A percentile compares a stretch with the other conserved stretches of the same genome.
phyloP scores from a whole-genome alignment of 2,329 filamentous ascomycete species.

The Chrysoporthe deuterocubensis region DNA sequence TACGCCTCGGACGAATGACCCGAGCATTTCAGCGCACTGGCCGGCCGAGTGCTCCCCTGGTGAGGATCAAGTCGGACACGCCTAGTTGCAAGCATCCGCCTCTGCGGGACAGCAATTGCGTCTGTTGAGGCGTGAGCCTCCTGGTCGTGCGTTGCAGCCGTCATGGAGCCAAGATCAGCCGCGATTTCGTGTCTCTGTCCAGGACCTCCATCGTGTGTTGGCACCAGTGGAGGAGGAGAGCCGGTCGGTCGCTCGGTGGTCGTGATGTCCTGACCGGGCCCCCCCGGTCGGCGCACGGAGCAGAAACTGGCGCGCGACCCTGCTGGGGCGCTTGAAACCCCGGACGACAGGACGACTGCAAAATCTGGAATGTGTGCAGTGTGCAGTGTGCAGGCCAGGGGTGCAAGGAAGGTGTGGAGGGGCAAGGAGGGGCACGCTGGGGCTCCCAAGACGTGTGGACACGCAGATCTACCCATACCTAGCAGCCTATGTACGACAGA shows the following conservation, averaged over 20 bases:
- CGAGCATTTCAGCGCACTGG: background rate
- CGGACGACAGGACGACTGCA: slow-evolving; percentile 22
- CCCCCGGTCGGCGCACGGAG: slow-evolving; percentile 25
- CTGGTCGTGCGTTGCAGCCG: background rate
- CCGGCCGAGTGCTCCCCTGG: background rate
- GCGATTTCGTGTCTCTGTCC: slow-evolving; percentile 7
- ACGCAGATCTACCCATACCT: background rate
- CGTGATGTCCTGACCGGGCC: background rate
- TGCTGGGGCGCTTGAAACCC: slow-evolving; percentile 19
- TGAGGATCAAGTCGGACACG: background rate
- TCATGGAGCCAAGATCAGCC: slow-evolving; percentile 12
- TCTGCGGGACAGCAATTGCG: background rate
- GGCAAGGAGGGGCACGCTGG: slow-evolving; percentile 12
- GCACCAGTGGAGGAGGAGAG: slow-evolving; percentile 10
- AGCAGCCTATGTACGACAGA: slow-evolving; percentile 17
- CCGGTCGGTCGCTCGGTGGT: slow-evolving; percentile 1
- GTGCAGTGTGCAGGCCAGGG: slow-evolving; percentile 9
- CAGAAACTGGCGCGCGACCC: slow-evolving; percentile 16
- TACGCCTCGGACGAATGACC: background rate
- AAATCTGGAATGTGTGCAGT: slow-evolving; percentile 14
- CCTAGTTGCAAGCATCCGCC: background rate
- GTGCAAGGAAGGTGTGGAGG: slow-evolving; percentile 11
- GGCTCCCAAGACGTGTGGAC: background rate
- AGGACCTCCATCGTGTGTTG: slow-evolving; percentile 9
- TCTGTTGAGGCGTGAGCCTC: background rate